Conservation (phyloP, 305 asterid genomes). For the Fraxinus nigra region DNA sequence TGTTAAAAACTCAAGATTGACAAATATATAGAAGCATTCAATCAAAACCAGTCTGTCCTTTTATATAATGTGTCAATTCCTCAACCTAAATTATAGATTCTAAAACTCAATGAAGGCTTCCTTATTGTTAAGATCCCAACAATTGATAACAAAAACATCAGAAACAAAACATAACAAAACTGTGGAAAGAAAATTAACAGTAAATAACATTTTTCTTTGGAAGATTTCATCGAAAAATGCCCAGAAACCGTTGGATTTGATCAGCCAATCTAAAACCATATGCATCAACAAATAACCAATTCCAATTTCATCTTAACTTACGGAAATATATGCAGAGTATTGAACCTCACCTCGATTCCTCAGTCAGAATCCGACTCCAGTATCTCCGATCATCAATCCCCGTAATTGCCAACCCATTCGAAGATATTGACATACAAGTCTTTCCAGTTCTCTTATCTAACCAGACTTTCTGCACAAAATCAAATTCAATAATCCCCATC, state of each 20-base stretch:
- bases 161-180: background rate
- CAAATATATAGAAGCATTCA: background rate
- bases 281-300: conserved; percentile 19
- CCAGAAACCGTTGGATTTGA: background rate
- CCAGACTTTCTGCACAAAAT: conserved; percentile 75
- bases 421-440: conserved; percentile 65
- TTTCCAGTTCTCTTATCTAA: conserved; percentile 71
- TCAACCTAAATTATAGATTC: background rate
- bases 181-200: conserved; percentile 5
- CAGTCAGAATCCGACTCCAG: conserved; percentile 78
- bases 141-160: background rate
- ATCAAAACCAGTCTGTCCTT: background rate
- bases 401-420: conserved; percentile 69
- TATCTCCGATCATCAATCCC: conserved; percentile 93
- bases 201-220: background rate
- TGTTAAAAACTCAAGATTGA: background rate
- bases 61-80: background rate
- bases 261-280: conserved; percentile 23
- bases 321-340: background rate
- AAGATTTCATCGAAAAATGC: conserved; percentile 8
- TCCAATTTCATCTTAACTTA: background rate
- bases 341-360: conserved; percentile 74
- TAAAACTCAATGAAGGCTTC: background rate
- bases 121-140: background rate
- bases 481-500: conserved; percentile 8